Percentiles rank a stretch among this genome's conserved stretches.
phyloP scores from a whole-genome alignment of 129 eudicot species.

The Daucus carota region DNA sequence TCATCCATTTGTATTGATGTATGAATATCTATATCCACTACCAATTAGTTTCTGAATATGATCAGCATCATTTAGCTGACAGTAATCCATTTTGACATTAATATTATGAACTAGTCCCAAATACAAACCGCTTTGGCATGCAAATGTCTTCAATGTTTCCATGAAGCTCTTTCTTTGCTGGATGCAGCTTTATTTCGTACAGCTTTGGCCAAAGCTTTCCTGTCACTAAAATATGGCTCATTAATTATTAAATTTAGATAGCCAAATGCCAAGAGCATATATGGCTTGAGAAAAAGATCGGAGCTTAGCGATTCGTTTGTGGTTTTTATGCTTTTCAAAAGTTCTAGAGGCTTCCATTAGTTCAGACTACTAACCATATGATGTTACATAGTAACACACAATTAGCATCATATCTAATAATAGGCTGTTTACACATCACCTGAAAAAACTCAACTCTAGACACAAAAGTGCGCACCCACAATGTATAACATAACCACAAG shows the following conservation, averaged over 20 bases:
- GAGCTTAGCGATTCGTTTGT: background rate
- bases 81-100: background rate
- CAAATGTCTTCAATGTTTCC: slow-evolving; percentile 54
- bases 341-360: background rate
- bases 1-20: background rate
- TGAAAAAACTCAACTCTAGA: background rate
- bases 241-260: background rate
- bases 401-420: background rate
- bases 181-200: slow-evolving; percentile 76
- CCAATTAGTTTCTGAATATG: background rate
- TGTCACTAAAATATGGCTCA: slow-evolving; percentile 43
- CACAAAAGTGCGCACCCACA: background rate
- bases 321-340: background rate
- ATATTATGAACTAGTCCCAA: slow-evolving; percentile 3
- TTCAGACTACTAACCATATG: background rate
- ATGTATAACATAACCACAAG: background rate
- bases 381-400: background rate
- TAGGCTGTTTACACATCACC: background rate
- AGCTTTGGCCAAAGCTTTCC: slow-evolving; percentile 97
- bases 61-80: background rate
- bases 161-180: slow-evolving; percentile 30
- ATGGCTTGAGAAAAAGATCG: background rate
- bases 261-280: background rate
- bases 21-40: background rate
- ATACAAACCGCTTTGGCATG: slow-evolving; percentile 36